Evolutionary conservation across 139 green algal species (phyloP).

Genomic region (Chlorella sp.): DNA sequence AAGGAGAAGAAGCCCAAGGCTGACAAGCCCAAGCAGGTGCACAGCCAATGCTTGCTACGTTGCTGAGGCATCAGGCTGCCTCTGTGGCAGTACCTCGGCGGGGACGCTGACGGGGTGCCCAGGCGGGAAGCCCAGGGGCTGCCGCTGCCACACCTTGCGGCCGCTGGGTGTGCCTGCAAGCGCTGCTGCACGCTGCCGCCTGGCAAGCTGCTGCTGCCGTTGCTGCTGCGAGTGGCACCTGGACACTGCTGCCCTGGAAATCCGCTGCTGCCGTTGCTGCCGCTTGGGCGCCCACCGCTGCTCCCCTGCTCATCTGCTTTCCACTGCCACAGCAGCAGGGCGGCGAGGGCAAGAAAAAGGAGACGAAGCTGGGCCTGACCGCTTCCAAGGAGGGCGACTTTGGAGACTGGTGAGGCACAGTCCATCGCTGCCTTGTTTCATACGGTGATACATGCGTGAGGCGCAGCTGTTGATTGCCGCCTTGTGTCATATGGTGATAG

Average conservation of each 20-base stretch:
- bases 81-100: too few relatives aligned
- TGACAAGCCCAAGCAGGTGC: conserved; percentile 59
- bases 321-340: not conserved
- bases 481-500: too few relatives aligned
- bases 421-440: not conserved
- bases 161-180: not conserved
- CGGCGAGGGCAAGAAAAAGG: conserved; percentile 77
- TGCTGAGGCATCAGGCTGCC: not conserved
- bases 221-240: too few relatives aligned
- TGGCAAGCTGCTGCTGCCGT: not conserved
- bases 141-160: not conserved
- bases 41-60: too few relatives aligned
- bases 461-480: too few relatives aligned
- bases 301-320: too few relatives aligned
- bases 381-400: conserved; percentile 91
- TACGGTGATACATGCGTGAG: too few relatives aligned
- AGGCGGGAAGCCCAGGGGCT: not conserved
- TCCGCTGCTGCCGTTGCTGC: not conserved
- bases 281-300: too few relatives aligned
- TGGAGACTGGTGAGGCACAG: conserved; percentile 78
- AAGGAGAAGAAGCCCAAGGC: conserved; percentile 69
- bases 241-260: too few relatives aligned
- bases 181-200: not conserved
- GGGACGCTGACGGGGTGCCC: too few relatives aligned
- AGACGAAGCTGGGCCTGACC: conserved; percentile 90